Base-by-base conservation (phyloP, 495 filamentous ascomycete genomes). In the Cryomyces minteri region DNA sequence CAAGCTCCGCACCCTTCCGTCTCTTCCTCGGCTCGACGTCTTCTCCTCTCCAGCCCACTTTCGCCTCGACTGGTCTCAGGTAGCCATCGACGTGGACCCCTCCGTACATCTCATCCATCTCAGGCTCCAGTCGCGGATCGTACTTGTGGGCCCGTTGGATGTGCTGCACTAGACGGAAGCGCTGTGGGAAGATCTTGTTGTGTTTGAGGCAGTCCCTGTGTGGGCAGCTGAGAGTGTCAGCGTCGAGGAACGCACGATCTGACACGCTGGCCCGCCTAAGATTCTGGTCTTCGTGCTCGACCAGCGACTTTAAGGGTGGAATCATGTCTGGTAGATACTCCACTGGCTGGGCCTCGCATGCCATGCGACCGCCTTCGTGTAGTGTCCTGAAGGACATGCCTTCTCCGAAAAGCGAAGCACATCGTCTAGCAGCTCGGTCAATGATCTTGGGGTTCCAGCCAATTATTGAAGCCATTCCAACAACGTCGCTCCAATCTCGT, bases 401-500 rank as follows among this genome's bases (percentile, higher is more conserved):
- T 58, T 84, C 70, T 0, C 67, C 69, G 53, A 90, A 87, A 0
- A 94, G 63, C 31, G 68, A 67, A 1, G 75, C 68, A 54, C 86
- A 94, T 33, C 86, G 67, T 53, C 75, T 64, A 4, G 77, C 71
- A 0, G 84, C 68, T 41, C 80, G 70, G 38, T 71, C 67, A 6
- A 93, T 64, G 5, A 76, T 80, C 4, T 58, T 55, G 1, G 68
- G 53, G 0, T 77, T 62, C 56, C 82, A 80, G 0, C 80, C 83
- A 1, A 67, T 71, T 47, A 87, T 67, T 0, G 80, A 70, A 18
- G 86, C 86, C 0, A 83, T 62, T 6, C 81, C 80, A 31, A 92
- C 58, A 1, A 90, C 70, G 45, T 88, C 80, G 39, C 78, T 78
- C 86, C 86, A 94, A 58, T 88, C 81, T 2, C 82, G 73, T 5